Conservation (phyloP, 345 rosid species). For the Corchorus olitorius region DNA sequence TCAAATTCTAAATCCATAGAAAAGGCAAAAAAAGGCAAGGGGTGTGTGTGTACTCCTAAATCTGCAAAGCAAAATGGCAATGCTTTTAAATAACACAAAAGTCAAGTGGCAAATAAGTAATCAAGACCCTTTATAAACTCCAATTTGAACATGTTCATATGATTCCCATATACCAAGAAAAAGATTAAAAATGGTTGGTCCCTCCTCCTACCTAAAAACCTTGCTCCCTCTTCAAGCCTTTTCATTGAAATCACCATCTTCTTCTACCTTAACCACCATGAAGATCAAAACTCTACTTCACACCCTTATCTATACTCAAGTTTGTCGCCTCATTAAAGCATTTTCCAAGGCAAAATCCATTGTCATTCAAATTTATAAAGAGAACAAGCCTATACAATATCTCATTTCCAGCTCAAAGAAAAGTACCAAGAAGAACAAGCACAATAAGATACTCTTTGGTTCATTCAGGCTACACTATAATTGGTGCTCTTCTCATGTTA, state of each 20-base stretch:
- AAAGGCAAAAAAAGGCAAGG: constrained; percentile 22
- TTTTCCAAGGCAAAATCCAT: constrained; percentile 59
- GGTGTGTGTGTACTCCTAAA: constrained; percentile 10
- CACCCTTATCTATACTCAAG: constrained; percentile 55
- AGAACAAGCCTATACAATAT: constrained; percentile 40
- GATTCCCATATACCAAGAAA: not conserved
- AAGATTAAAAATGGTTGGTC: constrained; percentile 25
- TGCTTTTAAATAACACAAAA: constrained; percentile 39
- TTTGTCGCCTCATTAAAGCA: constrained; percentile 53
- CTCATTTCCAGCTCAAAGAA: constrained; percentile 41
- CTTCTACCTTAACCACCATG: constrained; percentile 47
- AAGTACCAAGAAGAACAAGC: constrained; percentile 39
- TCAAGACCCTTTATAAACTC: constrained; percentile 35
- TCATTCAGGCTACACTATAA: constrained; percentile 90
- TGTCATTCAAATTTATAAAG: constrained; percentile 45
- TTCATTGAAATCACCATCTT: constrained; percentile 43
- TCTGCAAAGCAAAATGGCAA: constrained; percentile 42
- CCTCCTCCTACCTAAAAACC: constrained; percentile 28
- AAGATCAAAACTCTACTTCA: constrained; percentile 68
- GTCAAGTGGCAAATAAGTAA: constrained; percentile 40
- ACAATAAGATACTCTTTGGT: constrained; percentile 61
- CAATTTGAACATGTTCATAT: constrained; percentile 16
- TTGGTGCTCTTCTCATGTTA: constrained; percentile 84
- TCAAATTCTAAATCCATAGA: constrained; percentile 27
- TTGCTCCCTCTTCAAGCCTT: constrained; percentile 32